phyloP scores from a whole-genome alignment of 2,329 filamentous ascomycete genomes.

The Epichloe sibirici region DNA sequence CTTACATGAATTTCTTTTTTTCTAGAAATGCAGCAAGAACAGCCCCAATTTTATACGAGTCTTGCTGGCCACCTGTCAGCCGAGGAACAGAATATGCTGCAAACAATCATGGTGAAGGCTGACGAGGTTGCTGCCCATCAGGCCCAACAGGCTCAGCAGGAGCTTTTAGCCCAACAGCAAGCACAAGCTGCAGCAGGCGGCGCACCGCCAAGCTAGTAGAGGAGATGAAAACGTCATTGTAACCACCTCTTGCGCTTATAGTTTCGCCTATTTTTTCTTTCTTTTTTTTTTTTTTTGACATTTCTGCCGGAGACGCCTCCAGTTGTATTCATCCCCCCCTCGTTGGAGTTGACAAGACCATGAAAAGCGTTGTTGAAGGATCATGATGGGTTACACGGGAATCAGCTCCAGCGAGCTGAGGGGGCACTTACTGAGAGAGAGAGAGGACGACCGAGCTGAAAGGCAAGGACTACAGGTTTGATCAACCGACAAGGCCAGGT shows the following conservation, averaged over 20 bases:
- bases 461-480: background rate
- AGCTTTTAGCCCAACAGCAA: conserved; percentile 18
- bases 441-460: background rate
- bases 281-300: background rate
- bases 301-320: background rate
- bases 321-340: background rate
- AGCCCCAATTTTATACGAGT: conserved; percentile 75
- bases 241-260: background rate
- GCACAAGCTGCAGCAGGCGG: conserved; percentile 2
- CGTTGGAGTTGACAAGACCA: background rate
- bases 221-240: background rate
- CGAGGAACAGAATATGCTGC: conserved; percentile 72
- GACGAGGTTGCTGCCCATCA: conserved; percentile 27
- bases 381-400: background rate
- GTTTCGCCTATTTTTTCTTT: background rate
- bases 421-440: background rate
- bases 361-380: conserved; percentile 3
- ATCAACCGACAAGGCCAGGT: background rate
- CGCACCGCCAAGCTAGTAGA: conserved; percentile 7
- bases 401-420: background rate
- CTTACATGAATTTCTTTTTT: conserved; percentile 4
- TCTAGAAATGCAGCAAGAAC: conserved; percentile 74
- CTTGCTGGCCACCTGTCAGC: conserved; percentile 66
- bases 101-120: conserved; percentile 59
- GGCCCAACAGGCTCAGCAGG: conserved; percentile 9